These are phyloP conservation scores for Monosporozyma siamensis DNA, from an alignment of 805 yeast species.

Conservation along the genomic window DNA sequence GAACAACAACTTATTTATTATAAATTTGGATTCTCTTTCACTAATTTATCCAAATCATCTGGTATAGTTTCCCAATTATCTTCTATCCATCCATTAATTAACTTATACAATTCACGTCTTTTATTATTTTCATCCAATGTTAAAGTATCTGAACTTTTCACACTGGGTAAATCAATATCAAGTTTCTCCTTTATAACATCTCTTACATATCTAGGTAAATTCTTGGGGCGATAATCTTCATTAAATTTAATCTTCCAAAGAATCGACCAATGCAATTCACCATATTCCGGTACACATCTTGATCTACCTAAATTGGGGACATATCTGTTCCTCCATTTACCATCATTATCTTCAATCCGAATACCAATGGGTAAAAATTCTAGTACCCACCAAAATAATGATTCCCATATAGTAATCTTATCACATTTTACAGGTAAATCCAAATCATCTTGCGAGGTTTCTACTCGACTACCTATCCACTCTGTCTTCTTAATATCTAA, in stretches of 20 bases:
- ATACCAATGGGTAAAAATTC: constrained; percentile 54
- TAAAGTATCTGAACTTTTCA: neutral
- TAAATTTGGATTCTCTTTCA: constrained; percentile 12
- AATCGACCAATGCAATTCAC: constrained; percentile 55
- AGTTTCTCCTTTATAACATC: constrained; percentile 18
- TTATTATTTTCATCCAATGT: constrained; percentile 1
- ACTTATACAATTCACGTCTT: neutral
- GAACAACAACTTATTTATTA: constrained; percentile 4
- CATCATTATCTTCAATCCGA: constrained; percentile 38
- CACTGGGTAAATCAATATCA: constrained; percentile 6
- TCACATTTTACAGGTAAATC: constrained; percentile 8
- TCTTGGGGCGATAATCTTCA: constrained; percentile 37
- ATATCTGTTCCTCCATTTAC: constrained; percentile 42
- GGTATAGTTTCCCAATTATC: constrained; percentile 28
- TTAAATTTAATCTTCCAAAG: constrained; percentile 44
- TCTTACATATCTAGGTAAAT: constrained; percentile 33
- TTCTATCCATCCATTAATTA: constrained; percentile 23
- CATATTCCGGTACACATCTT: constrained; percentile 40
- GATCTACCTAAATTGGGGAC: constrained; percentile 49
- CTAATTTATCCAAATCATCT: constrained; percentile 26
- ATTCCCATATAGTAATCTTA: constrained; percentile 4
- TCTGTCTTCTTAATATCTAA: constrained; percentile 24
- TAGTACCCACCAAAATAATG: constrained; percentile 49
- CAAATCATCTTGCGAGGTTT: neutral
- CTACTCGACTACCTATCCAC: neutral